A percentile compares a stretch with the other conserved stretches of the same genome.
Evolutionary conservation across 2,329 filamentous ascomycete species (phyloP).

Genomic region (Huntiella decipiens): DNA sequence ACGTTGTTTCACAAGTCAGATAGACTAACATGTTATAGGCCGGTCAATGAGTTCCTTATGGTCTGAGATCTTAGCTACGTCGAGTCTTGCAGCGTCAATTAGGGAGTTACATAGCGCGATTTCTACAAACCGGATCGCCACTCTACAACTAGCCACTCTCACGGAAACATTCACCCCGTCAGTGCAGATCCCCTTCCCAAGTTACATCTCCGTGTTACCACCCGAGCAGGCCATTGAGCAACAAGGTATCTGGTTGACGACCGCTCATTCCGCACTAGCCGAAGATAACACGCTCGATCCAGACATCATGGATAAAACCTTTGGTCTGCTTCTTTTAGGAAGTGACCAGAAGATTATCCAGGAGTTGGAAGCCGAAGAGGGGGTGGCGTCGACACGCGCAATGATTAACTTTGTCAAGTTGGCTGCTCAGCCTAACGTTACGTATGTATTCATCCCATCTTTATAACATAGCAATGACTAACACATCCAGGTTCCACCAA

Average conservation of each 20-base stretch:
- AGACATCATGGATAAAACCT: slow-evolving; percentile 62
- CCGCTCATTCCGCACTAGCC: slow-evolving; percentile 54
- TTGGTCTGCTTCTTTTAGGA: slow-evolving; percentile 66
- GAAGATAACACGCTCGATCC: slow-evolving; percentile 48
- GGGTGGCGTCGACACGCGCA: slow-evolving; percentile 54
- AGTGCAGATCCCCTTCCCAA: slow-evolving; percentile 44
- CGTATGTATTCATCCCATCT: slow-evolving; percentile 22
- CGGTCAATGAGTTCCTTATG: slow-evolving; percentile 48
- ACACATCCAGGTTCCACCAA: slow-evolving; percentile 37
- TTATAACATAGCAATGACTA: neutral
- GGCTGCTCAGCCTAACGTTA: slow-evolving; percentile 43
- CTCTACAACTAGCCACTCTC: slow-evolving; percentile 51
- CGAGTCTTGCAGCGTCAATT: slow-evolving; percentile 65
- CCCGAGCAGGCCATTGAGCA: slow-evolving; percentile 48
- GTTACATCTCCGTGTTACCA: slow-evolving; percentile 56
- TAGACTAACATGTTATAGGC: slow-evolving; percentile 17
- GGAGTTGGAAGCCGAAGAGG: slow-evolving; percentile 59
- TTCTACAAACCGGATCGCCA: slow-evolving; percentile 69
- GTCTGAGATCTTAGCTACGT: slow-evolving; percentile 51
- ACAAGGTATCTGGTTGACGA: slow-evolving; percentile 70
- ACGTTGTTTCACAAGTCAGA: neutral
- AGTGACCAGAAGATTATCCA: slow-evolving; percentile 58
- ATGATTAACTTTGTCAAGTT: slow-evolving; percentile 69
- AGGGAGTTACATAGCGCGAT: slow-evolving; percentile 67
- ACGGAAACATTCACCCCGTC: slow-evolving; percentile 40